phyloP scores from a whole-genome alignment of 2,329 filamentous ascomycete genomes.

The Epichloe aotearoae region DNA sequence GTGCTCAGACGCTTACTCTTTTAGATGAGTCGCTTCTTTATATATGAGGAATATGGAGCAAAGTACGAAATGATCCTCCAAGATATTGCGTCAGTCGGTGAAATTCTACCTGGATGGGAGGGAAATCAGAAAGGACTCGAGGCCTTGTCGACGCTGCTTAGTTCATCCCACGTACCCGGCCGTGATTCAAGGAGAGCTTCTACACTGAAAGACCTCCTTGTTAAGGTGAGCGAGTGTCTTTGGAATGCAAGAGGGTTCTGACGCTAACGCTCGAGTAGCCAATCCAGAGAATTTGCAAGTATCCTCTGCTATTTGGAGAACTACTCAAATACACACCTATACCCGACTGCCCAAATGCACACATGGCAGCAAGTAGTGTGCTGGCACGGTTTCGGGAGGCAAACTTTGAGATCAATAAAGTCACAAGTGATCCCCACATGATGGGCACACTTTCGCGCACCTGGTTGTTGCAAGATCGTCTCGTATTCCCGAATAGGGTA shows the following conservation, averaged over 20 bases:
- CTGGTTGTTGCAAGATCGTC: slow-evolving; percentile 70
- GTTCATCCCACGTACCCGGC: slow-evolving; percentile 51
- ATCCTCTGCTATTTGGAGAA: slow-evolving; percentile 75
- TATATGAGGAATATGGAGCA: slow-evolving; percentile 84
- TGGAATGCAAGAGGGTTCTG: background rate
- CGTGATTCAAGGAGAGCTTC: slow-evolving; percentile 60
- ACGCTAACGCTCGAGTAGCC: slow-evolving; percentile 40
- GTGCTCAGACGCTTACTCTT: background rate
- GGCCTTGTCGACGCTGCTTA: slow-evolving; percentile 61
- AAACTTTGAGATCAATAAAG: slow-evolving; percentile 68
- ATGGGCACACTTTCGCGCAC: slow-evolving; percentile 65
- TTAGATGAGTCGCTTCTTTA: slow-evolving; percentile 62
- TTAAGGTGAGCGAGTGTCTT: slow-evolving; percentile 50
- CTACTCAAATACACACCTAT: slow-evolving; percentile 73
- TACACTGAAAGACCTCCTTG: slow-evolving; percentile 72
- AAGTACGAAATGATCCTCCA: slow-evolving; percentile 79
- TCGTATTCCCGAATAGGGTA: slow-evolving; percentile 63
- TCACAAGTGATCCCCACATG: slow-evolving; percentile 62
- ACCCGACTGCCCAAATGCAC: slow-evolving; percentile 70
- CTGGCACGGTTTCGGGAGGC: slow-evolving; percentile 59
- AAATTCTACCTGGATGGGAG: slow-evolving; percentile 59
- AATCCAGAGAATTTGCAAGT: slow-evolving; percentile 84
- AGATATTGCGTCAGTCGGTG: slow-evolving; percentile 57
- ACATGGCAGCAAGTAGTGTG: slow-evolving; percentile 65
- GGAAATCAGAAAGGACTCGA: slow-evolving; percentile 78